A percentile compares a stretch with the other conserved stretches of the same genome.
These are phyloP conservation scores for Calocybe gambosa DNA, from an alignment of 1,284 basidiomycete genomes.

Conservation along the genomic window DNA sequence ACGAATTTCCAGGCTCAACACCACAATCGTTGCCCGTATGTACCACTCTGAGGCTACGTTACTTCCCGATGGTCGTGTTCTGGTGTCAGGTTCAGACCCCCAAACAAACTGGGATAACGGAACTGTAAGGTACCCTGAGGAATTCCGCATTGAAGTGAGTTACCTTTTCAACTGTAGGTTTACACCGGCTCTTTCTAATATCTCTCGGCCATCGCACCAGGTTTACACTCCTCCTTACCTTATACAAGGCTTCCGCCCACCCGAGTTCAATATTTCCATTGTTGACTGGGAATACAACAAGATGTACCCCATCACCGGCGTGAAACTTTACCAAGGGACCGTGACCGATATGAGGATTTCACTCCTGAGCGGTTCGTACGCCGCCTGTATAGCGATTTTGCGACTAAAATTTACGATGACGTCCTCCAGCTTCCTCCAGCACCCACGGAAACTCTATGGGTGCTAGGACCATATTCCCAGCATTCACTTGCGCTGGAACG, in stretches of 20 bases:
- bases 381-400: background rate
- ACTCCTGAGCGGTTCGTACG: constrained; percentile 39
- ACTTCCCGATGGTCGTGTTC: constrained; percentile 62
- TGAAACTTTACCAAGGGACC: constrained; percentile 48
- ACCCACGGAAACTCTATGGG: constrained; percentile 78
- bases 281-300: constrained; percentile 59
- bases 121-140: constrained; percentile 48
- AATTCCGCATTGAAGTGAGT: constrained; percentile 61
- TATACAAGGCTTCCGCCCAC: constrained; percentile 48
- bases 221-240: constrained; percentile 74
- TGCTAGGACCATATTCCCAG: constrained; percentile 62
- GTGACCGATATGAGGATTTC: constrained; percentile 42
- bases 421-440: constrained; percentile 52
- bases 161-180: background rate
- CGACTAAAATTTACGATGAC: background rate
- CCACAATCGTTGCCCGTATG: constrained; percentile 72
- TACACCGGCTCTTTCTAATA: background rate
- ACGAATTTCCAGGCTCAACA: constrained; percentile 60
- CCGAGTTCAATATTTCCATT: constrained; percentile 47
- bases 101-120: constrained; percentile 39
- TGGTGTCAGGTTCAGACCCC: constrained; percentile 72
- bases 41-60: constrained; percentile 77
- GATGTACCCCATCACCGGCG: constrained; percentile 42
- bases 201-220: constrained; percentile 14
- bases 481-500: constrained; percentile 53